Base-by-base conservation (phyloP, 2,329 filamentous ascomycete genomes). In the Calycina herbarum region DNA sequence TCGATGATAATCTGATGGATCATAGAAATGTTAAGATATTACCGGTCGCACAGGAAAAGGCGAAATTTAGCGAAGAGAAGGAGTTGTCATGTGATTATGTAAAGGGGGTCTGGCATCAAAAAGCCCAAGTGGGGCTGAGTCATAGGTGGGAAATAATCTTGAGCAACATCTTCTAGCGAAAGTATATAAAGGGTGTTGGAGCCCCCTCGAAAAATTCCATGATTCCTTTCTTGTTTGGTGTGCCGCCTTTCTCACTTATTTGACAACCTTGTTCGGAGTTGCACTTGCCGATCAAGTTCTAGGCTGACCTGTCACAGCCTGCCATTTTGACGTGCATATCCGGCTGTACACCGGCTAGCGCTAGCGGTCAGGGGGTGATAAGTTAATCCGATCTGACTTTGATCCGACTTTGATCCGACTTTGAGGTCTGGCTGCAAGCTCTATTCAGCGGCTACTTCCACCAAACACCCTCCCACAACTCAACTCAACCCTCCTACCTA, bases 81-180 rank as follows among this genome's bases (percentile, higher is more conserved):
- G 65, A 24, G 57, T 59, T 27, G 68, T 73, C 72, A 74, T 72
- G 71, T 73, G 71, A 73, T 69, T 40, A 33, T 62, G 63, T 42
- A 59, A 38, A 57, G 54, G 51, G 61, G 65, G 61, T 17, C 13
- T 40, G 11, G 38, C 38, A 40, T 40, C 38, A 40, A 40, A 59
- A 35, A 60, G 59, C 62, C 61, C 61, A 57, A 64, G 57, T 61
- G 51, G 42, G 61, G 70, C 66, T 73, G 72, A 72, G 68, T 74
- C 72, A 73, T 70, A 62, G 61, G 56, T 40, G 68, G 69, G 61
- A 64, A 24, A 57, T 67, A 69, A 69, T 64, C 59, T 15, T 60
- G 24, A 61, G 59, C 27, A 42, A 62, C 57, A 51, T 59, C n/a
- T 29, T 64, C 58, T 66, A 57, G 63, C 42, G 58, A 69, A 69